Conservation (phyloP, 2,329 filamentous ascomycete species). For the Fusarium multiceps region DNA sequence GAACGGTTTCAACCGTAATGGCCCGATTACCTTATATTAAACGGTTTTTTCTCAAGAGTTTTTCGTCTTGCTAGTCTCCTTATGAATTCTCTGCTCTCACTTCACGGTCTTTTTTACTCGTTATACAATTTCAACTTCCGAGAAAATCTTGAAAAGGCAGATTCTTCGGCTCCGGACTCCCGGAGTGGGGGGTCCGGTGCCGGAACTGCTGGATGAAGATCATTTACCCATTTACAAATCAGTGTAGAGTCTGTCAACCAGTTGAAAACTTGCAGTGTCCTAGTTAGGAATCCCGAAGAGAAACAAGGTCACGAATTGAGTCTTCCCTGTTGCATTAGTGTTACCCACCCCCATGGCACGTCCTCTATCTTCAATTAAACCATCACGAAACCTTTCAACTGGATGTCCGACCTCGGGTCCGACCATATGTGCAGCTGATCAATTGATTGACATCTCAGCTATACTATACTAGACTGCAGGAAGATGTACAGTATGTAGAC, state of each 20-base stretch:
- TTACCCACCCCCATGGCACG: constrained; percentile 20
- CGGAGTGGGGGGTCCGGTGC: constrained; percentile 28
- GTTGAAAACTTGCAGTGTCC: constrained; percentile 12
- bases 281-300: constrained; percentile 34
- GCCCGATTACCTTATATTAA: constrained; percentile 23
- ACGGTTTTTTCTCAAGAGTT: not conserved
- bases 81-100: not conserved
- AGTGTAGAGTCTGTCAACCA: constrained; percentile 8
- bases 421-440: constrained; percentile 6
- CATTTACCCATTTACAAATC: constrained; percentile 30
- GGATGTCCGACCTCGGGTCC: constrained; percentile 32
- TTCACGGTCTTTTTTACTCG: constrained; percentile 9
- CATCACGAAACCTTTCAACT: constrained; percentile 17
- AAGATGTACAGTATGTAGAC: not conserved
- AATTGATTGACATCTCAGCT: constrained; percentile 7
- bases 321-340: constrained; percentile 14
- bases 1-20: constrained; percentile 23
- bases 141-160: constrained; percentile 14
- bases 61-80: not conserved
- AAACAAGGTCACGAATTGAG: constrained; percentile 19
- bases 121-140: constrained; percentile 17
- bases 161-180: constrained; percentile 32
- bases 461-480: not conserved
- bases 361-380: constrained; percentile 8
- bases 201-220: constrained; percentile 29